Evolutionary conservation across 768 basidiomycete genomes (phyloP).

Genomic region (Mycena chlorophos): DNA sequence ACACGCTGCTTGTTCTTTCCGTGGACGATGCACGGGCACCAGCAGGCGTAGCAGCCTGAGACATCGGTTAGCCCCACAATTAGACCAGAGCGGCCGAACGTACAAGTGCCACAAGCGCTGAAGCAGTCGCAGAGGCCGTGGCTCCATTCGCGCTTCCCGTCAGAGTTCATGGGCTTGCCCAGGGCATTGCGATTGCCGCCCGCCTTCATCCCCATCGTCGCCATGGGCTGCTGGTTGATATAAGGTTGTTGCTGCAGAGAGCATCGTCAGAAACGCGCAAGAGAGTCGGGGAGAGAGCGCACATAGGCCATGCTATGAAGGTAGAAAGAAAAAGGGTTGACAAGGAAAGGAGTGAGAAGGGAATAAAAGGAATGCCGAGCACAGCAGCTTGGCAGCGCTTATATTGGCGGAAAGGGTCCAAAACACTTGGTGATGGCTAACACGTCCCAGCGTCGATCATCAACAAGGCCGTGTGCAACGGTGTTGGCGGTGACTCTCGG

Average conservation of each 20-base stretch:
- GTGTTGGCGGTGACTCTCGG: neutral
- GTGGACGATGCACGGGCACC: constrained; percentile 41
- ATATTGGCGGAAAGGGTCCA: neutral
- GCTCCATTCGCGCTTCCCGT: constrained; percentile 34
- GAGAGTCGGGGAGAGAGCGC: neutral
- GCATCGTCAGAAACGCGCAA: neutral
- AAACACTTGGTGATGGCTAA: neutral
- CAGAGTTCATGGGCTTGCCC: constrained; percentile 26
- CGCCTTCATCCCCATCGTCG: constrained; percentile 18
- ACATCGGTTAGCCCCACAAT: neutral
- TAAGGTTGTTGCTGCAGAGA: constrained; percentile 16
- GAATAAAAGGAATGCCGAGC: neutral
- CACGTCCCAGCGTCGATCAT: neutral
- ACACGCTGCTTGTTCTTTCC: constrained; percentile 37
- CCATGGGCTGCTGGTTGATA: constrained; percentile 18
- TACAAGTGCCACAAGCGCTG: constrained; percentile 29
- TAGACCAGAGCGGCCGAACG: constrained; percentile 2
- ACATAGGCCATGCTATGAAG: constrained; percentile 17
- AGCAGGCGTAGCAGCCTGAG: constrained; percentile 32
- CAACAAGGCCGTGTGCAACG: neutral
- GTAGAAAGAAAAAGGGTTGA: constrained; percentile 7
- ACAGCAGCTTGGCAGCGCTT: neutral
- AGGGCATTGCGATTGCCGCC: constrained; percentile 31
- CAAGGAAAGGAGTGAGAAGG: neutral
- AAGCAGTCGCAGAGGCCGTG: constrained; percentile 30